Base-by-base conservation (phyloP, 108 stramenopile species). In the Skeletonema costatum region DNA sequence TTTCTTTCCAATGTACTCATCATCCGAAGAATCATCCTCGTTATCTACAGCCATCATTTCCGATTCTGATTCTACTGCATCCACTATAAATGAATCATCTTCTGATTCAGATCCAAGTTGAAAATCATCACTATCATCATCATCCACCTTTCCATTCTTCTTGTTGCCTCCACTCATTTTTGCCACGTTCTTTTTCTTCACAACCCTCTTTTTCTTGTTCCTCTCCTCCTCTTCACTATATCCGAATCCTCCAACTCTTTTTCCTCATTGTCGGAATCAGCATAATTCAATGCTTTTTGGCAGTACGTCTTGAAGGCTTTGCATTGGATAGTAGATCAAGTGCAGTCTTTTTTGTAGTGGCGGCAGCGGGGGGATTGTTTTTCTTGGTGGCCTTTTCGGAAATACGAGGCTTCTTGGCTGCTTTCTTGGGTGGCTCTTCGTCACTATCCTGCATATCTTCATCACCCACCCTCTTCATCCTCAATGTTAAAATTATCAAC, bases 241-340 rank as follows among this genome's bases (percentile, higher is more conserved):
- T 36, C 75, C 10, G 31, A 32, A 5, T 71, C 74, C 1, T 68
- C 67, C 13, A 30, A 69, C 13, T 69, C 75, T 31, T n/a, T 30
- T 33, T 73, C 72, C 13, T 76, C 71, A 32, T 71, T 41, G 14
- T 71, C 63, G 5, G 70, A 32, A 13, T 70, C 30, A 14, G 62
- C 71, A 62, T 72, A 72, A 46, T 48, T 58, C 32, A 72, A 31
- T 41, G 61, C 60, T 71, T 64, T 25, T 66, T 68, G 48, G 70
- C 75, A 44, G 33, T n/a, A n/a, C 69, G 69, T 25, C 60, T 31
- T 13, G 30, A 42, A 21, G 31, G 42, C 6, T 60, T 56, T 19
- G 17, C 32, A 30, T 8, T 32, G 17, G n/a, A 14, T 6, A 36
- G 32, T 19, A 68, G 2, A 29, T 30, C 51, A 33, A 60, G 36